Base-by-base conservation (phyloP, 169 alveolate genomes). In the Plasmodium berghei region DNA sequence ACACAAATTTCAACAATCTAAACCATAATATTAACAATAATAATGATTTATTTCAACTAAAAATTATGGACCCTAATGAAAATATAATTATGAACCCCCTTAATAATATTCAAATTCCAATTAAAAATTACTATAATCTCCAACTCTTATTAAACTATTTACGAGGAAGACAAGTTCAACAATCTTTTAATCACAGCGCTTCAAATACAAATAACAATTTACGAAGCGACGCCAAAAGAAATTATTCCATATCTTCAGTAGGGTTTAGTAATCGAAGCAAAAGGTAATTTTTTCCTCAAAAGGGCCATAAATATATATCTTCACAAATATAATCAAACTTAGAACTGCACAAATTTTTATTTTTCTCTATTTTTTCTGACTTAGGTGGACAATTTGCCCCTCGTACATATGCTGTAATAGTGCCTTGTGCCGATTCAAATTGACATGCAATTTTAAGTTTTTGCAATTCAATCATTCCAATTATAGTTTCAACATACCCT, bases 191-290 rank as follows among this genome's bases (percentile, higher is more conserved):
- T 70, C 45, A 40, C 24, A 16, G 16, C 55, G 26, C 10, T 42
- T 9, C 63, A 20, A 49, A 46, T n/a, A 22, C 10, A 12, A 16
- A 9, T 26, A 28, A 64, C 54, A 24, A 16, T 22, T 18, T 9
- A 20, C 16, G 18, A 67, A 48, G 45, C 9, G 45, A 77, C 24
- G 52, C 48, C 69, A 77, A 56, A 16, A 70, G 56, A 42, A 49
- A 58, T 45, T 77, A 77, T 64, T 77, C 89, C 28, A 77, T 77
- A 63, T 77, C 89, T 59, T 77, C 89, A 42, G 72, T 77, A 22
- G 89, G 89, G 66, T 77, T 77, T 58, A 77, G 89, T 42, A 77
- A 77, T 46, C 63, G 89, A 77, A 77, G 89, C 77, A 77, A 77
- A 58, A 64, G 89, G 89, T 77, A 63, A 64, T 55, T 63, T 5